These are phyloP conservation scores for Diaporthe sp. DNA, from an alignment of 2,329 filamentous ascomycete species.

Conservation along the genomic window DNA sequence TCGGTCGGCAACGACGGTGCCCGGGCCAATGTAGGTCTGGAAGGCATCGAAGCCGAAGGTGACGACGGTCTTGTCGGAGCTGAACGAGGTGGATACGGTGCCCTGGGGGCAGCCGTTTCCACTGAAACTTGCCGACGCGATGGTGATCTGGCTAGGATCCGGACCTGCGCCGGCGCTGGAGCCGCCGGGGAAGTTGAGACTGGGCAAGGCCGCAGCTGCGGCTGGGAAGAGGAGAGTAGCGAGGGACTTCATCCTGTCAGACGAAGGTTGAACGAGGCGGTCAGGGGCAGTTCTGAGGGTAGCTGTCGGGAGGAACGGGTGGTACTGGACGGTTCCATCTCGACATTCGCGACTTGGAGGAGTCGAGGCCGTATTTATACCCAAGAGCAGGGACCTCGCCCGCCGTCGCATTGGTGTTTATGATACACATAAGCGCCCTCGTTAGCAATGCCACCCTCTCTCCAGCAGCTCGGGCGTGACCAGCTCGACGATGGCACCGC, in stretches of 20 bases:
- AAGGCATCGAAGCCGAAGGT: constrained; percentile 63
- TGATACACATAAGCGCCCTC: constrained; percentile 41
- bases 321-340: constrained; percentile 6
- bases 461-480: constrained; percentile 31
- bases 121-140: constrained; percentile 56
- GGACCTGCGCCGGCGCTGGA: constrained; percentile 51
- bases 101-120: constrained; percentile 62
- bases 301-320: constrained; percentile 39
- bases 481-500: constrained; percentile 25
- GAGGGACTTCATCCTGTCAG: constrained; percentile 55
- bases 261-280: constrained; percentile 13
- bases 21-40: constrained; percentile 63
- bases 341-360: neutral
- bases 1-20: constrained; percentile 51
- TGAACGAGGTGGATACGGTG: constrained; percentile 58
- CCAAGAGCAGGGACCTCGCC: constrained; percentile 42
- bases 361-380: constrained; percentile 29
- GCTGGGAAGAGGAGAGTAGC: constrained; percentile 52
- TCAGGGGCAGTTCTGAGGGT: constrained; percentile 38
- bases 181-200: constrained; percentile 46
- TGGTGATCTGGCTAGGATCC: constrained; percentile 58
- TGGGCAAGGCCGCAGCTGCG: constrained; percentile 53
- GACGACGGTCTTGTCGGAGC: constrained; percentile 59
- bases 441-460: constrained; percentile 29
- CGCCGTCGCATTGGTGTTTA: constrained; percentile 44